Evolutionary conservation across 129 eudicot genomes (phyloP).

Genomic region (Erigeron canadensis): DNA sequence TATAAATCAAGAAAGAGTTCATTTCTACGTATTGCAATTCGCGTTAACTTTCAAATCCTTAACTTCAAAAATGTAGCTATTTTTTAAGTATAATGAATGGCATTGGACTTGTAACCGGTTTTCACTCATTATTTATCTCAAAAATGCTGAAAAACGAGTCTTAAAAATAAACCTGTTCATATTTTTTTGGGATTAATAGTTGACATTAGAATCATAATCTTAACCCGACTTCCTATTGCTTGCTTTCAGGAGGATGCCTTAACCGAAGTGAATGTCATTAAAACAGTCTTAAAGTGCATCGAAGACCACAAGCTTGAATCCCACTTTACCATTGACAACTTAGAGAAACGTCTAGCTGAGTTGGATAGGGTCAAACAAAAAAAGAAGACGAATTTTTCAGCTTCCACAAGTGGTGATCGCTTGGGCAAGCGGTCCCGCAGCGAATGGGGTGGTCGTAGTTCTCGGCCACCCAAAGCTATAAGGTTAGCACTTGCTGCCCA

Average conservation of each 20-base stretch:
- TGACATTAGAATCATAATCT: neutral
- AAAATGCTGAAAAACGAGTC: neutral
- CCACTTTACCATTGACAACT: constrained; percentile 32
- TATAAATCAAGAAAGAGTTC: neutral
- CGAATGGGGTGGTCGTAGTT: neutral
- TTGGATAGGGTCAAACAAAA: constrained; percentile 42
- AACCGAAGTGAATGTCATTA: constrained; percentile 31
- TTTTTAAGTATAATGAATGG: neutral
- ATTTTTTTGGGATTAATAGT: neutral
- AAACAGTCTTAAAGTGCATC: constrained; percentile 49
- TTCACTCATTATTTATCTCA: neutral
- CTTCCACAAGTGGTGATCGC: neutral
- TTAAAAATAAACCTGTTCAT: neutral
- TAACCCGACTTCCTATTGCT: neutral
- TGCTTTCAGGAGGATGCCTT: constrained; percentile 51
- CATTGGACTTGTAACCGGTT: neutral
- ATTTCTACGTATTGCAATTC: neutral
- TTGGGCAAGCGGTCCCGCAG: neutral
- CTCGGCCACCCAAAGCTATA: constrained; percentile 4
- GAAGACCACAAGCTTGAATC: constrained; percentile 61
- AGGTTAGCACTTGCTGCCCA: constrained; percentile 14
- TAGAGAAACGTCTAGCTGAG: constrained; percentile 34
- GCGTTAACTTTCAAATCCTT: neutral
- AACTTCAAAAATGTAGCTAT: neutral
- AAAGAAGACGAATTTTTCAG: neutral